These are phyloP conservation scores for Puccinia triticina DNA, from an alignment of 1,284 basidiomycete species.

Conservation along the genomic window DNA sequence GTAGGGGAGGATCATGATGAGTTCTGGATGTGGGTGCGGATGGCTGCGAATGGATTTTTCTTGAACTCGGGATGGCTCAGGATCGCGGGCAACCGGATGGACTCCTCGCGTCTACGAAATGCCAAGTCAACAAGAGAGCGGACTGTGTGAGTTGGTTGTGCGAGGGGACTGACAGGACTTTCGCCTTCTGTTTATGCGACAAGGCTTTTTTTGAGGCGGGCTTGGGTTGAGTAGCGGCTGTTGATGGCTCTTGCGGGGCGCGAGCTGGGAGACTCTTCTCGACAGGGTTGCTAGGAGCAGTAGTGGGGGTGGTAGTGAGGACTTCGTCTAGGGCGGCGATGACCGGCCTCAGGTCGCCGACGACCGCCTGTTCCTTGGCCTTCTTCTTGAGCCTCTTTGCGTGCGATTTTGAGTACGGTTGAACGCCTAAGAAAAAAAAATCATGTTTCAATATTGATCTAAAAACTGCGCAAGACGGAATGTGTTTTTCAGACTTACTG, in stretches of 20 bases:
- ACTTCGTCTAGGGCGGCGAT: constrained; percentile 29
- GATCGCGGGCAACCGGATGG: constrained; percentile 17
- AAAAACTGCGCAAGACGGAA: background rate
- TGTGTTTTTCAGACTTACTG: background rate
- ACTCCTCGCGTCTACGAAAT: constrained; percentile 8
- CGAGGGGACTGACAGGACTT: constrained; percentile 32
- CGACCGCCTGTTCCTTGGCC: constrained; percentile 16
- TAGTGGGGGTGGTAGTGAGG: background rate
- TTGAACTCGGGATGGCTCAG: constrained; percentile 38
- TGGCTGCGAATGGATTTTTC: constrained; percentile 37
- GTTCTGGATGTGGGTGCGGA: constrained; percentile 45
- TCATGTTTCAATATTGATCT: no score
- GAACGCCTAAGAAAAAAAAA: background rate
- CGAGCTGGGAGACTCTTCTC: background rate
- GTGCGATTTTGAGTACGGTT: constrained; percentile 50
- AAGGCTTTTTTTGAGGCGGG: constrained; percentile 23
- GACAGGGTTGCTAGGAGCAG: no score
- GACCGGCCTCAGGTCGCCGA: constrained; percentile 25
- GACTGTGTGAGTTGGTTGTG: no score
- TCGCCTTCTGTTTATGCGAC: constrained; percentile 36
- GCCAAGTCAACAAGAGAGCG: background rate
- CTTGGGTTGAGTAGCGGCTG: background rate
- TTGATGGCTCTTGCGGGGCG: background rate
- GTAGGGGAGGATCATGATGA: no score
- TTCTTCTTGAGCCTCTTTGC: constrained; percentile 43